Base-by-base conservation (phyloP, 169 alveolate genomes). In the Plasmodium sp. region DNA sequence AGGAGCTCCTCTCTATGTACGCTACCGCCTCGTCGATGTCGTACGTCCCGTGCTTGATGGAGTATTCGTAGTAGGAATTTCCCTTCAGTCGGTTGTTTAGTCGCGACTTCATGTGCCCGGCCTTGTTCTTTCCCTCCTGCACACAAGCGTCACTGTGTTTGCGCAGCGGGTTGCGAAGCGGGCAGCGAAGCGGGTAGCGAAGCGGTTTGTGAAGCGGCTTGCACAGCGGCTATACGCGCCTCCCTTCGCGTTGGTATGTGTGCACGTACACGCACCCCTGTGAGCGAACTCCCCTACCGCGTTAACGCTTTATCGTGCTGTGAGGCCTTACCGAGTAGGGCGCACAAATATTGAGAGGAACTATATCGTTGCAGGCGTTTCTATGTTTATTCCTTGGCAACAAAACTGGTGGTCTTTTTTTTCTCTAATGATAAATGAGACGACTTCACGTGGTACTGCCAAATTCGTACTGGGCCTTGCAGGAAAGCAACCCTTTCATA, bases 11-110 rank as follows among this genome's bases (percentile, higher is more conserved):
- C 45, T 75, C 67, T 34, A 86, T 86, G 67, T 48, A 75, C 43
- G 58, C 71, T 5, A 86, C 81, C 81, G 41, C 85, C 27, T 86
- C 88, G 22, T 86, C 71, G 27, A 86, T 86, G 71, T 86, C 81
- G 34, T 79, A 77, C 7, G 33, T 79, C 0, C 48, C 71, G 36
- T 79, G 36, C 81, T 86, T 86, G 31, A 34, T 79, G 81, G 81
- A 33, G 56, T 86, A 86, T 4, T 86, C 93, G 6, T 86, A 77
- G 81, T 86, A 86, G 14, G 93, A 33, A 71, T 86, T 86, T 77
- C 67, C 85, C 67, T 86, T 86, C 45, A 86, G 5, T 36, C 81
- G 79, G 33, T 56, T 41, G 81, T 86, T 86, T 77, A 86, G 18
- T 77, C 93, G 58, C 41, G n/a, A 9, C 72, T 86, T 86, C 93